Percentiles rank a stretch among this genome's conserved stretches.
Evolutionary conservation across 345 rosid species (phyloP).

Genomic region (Corchorus capsularis): DNA sequence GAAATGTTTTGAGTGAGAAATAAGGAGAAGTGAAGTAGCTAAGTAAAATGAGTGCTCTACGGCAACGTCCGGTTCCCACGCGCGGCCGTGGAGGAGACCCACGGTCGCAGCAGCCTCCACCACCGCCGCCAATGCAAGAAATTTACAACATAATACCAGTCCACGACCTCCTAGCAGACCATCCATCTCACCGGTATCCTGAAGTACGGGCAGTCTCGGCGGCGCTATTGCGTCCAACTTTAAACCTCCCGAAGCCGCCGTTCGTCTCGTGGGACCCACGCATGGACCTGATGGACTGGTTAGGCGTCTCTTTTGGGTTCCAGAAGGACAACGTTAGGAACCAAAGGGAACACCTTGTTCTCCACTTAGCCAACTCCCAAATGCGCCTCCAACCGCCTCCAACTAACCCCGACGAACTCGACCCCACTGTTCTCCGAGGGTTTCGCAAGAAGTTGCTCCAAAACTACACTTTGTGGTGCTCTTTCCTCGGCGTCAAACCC

Average conservation of each 20-base stretch:
- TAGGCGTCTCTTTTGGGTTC: constrained; percentile 66
- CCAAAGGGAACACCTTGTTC: constrained; percentile 89
- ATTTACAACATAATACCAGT: constrained; percentile 80
- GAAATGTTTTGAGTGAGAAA: constrained; percentile 3
- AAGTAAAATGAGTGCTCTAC: constrained; percentile 7
- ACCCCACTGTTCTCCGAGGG: constrained; percentile 55
- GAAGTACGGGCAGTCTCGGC: constrained; percentile 77
- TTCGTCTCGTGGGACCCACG: constrained; percentile 42
- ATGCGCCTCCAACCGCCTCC: constrained; percentile 72
- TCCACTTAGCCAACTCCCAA: constrained; percentile 84
- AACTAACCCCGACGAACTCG: constrained; percentile 49
- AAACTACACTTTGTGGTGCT: constrained; percentile 83
- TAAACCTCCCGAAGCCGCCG: constrained; percentile 65
- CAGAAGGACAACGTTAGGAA: constrained; percentile 75
- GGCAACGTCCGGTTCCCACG: constrained; percentile 43
- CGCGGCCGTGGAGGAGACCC: constrained; percentile 31
- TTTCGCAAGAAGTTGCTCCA: constrained; percentile 61
- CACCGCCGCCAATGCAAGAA: constrained; percentile 27
- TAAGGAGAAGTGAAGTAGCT: neutral
- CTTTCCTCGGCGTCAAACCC: constrained; percentile 50
- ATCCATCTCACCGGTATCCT: constrained; percentile 72
- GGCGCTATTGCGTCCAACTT: constrained; percentile 52
- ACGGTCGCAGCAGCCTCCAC: constrained; percentile 32
- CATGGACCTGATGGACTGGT: constrained; percentile 84
- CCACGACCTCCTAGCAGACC: constrained; percentile 64